Percentiles rank a stretch among this genome's conserved stretches.
Conservation (phyloP, 208 protist genomes). For the Porcisia deanei region DNA sequence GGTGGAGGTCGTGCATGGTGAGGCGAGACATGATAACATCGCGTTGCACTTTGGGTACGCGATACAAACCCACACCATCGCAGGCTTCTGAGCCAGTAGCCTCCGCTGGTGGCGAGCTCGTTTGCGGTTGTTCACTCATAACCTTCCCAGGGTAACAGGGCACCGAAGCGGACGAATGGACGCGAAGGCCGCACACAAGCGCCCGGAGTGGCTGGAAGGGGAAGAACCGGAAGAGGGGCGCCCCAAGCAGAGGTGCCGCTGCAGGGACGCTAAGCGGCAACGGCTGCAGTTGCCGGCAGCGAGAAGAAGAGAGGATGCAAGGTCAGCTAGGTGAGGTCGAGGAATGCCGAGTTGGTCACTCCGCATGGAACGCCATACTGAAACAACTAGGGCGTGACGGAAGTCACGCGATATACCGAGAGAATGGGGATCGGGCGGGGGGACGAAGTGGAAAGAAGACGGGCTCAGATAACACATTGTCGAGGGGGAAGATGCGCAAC, state of each 20-base stretch:
- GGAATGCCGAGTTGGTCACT: not conserved
- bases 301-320: not conserved
- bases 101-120: not conserved
- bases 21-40: constrained; percentile 51
- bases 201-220: too few relatives aligned
- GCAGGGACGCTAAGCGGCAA: not conserved
- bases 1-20: constrained; percentile 24
- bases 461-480: not conserved
- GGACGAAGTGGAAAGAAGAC: not conserved
- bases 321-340: not conserved
- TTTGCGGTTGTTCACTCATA: not conserved
- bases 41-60: constrained; percentile 31
- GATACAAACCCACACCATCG: constrained; percentile 6
- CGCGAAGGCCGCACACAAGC: not conserved
- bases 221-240: not conserved
- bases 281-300: not conserved
- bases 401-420: not conserved
- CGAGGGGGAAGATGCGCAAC: not conserved
- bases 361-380: too few relatives aligned
- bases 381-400: not conserved
- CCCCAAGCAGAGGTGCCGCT: not conserved
- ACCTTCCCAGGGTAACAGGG: not conserved
- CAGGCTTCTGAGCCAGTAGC: not conserved
- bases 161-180: not conserved
- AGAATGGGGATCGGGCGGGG: not conserved